A percentile compares a stretch with the other conserved stretches of the same genome.
Evolutionary conservation across 2,329 filamentous ascomycete species (phyloP).

Genomic region (Fusarium luffae): DNA sequence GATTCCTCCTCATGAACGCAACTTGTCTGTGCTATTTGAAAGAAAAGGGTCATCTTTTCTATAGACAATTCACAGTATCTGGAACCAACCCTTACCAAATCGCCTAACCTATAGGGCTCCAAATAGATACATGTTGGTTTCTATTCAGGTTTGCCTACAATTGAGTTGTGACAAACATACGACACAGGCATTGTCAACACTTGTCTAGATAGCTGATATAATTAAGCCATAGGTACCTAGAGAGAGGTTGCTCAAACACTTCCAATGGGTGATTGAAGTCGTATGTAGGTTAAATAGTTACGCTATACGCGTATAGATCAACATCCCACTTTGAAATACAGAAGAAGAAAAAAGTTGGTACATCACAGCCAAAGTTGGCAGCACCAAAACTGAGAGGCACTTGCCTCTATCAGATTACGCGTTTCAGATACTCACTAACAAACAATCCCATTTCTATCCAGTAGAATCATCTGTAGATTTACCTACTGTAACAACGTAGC

Average conservation of each 20-base stretch:
- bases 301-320: neutral
- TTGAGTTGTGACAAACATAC: neutral
- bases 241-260: neutral
- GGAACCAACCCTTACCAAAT: neutral
- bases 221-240: neutral
- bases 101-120: neutral
- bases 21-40: neutral
- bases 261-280: neutral
- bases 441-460: neutral
- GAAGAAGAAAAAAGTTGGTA: neutral
- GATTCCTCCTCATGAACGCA: neutral
- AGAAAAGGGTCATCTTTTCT: neutral
- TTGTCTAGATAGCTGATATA: neutral
- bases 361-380: conserved; percentile 15
- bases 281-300: neutral
- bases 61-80: neutral
- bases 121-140: neutral
- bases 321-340: neutral
- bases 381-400: neutral
- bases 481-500: conserved; percentile 7
- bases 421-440: conserved; percentile 18
- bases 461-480: neutral
- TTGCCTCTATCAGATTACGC: neutral
- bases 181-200: neutral
- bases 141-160: neutral